Evolutionary conservation across 306 rosid species (phyloP).

Genomic region (Dalbergia cultrata): DNA sequence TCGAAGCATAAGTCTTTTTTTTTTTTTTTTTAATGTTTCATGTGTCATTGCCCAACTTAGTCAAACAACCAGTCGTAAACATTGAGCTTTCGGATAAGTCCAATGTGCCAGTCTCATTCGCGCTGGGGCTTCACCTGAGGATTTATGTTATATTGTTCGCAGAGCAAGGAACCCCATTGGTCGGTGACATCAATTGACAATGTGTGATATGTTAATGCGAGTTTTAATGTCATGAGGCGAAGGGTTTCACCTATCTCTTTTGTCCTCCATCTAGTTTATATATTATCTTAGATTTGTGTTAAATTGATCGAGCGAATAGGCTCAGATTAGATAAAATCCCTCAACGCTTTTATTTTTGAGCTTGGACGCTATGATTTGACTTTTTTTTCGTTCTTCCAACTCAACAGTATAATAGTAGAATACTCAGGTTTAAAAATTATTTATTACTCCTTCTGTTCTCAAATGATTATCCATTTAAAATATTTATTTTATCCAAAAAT

Average conservation of each 20-base stretch:
- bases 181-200: neutral
- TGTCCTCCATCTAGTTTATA: too few species aligned
- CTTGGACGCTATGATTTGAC: too few species aligned
- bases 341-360: neutral
- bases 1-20: neutral
- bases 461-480: too few species aligned
- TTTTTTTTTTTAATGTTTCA: neutral
- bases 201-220: too few species aligned
- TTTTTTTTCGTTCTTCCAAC: too few species aligned
- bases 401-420: too few species aligned
- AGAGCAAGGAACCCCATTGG: neutral
- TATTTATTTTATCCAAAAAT: too few species aligned
- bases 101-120: neutral
- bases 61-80: neutral
- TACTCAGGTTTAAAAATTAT: too few species aligned
- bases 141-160: neutral
- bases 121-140: neutral
- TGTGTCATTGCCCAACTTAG: neutral
- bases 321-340: neutral
- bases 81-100: neutral
- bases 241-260: too few species aligned
- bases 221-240: too few species aligned
- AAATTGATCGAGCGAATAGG: neutral
- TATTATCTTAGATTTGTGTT: too few species aligned
- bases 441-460: too few species aligned